Evolutionary conservation across 2,329 filamentous ascomycete genomes (phyloP).

Genomic region (Cladosporium phlei): DNA sequence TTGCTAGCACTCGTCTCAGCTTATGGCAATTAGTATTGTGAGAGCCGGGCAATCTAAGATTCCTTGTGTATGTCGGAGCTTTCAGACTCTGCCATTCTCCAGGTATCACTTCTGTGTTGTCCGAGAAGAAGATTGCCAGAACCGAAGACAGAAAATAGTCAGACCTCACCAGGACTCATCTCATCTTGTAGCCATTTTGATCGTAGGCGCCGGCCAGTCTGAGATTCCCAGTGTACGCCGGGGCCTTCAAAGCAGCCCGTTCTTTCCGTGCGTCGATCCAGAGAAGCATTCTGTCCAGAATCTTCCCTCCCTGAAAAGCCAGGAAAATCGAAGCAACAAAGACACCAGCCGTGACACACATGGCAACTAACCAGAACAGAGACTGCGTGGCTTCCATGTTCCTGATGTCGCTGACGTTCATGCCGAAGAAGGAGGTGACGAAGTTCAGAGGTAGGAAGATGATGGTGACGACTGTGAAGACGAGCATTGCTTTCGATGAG

Average conservation of each 20-base stretch:
- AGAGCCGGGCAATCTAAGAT: too few species aligned
- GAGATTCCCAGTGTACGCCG: too few species aligned
- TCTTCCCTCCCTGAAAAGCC: slow-evolving; percentile 38
- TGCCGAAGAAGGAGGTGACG: slow-evolving; percentile 41
- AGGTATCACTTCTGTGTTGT: too few species aligned
- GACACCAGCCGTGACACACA: slow-evolving; percentile 36
- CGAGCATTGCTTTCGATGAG: slow-evolving; percentile 41
- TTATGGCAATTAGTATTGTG: too few species aligned
- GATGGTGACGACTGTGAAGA: slow-evolving; percentile 43
- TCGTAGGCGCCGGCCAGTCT: too few species aligned
- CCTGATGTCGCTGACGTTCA: slow-evolving; percentile 40
- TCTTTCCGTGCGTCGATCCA: slow-evolving; percentile 32
- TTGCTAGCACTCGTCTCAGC: too few species aligned
- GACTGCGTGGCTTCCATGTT: slow-evolving; percentile 36
- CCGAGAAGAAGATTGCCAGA: too few species aligned
- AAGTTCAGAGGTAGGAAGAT: slow-evolving; percentile 43
- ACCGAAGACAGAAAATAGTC: too few species aligned
- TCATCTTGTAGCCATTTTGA: too few species aligned
- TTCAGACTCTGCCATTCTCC: too few species aligned
- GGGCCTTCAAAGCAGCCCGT: background rate
- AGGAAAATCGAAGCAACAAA: slow-evolving; percentile 37
- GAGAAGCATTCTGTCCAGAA: slow-evolving; percentile 33
- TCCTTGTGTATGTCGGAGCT: too few species aligned
- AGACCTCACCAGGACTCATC: too few species aligned
- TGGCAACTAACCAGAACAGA: slow-evolving; percentile 39